Conservation (phyloP, 257 asterid species). For the Solanum stenotomum region DNA sequence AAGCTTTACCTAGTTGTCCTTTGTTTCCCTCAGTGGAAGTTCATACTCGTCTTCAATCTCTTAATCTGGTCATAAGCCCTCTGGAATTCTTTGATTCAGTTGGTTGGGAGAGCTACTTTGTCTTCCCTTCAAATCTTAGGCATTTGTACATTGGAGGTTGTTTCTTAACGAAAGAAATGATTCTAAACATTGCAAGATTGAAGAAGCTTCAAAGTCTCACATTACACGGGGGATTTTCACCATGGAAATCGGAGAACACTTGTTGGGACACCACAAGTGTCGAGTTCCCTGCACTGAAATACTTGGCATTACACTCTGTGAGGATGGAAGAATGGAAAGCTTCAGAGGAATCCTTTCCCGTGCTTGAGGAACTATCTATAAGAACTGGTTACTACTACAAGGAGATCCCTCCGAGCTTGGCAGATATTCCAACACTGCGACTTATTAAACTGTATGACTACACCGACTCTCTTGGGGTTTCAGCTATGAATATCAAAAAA, state of each 20-base stretch:
- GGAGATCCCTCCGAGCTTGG: neutral
- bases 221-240: accelerated
- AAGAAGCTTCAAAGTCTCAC: neutral
- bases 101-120: neutral
- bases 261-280: neutral
- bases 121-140: neutral
- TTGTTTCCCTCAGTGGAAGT: neutral
- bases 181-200: neutral
- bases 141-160: neutral
- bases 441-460: neutral
- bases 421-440: neutral
- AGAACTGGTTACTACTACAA: accelerated
- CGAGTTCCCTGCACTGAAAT: neutral
- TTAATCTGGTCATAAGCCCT: neutral
- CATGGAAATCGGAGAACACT: accelerated
- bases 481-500: neutral
- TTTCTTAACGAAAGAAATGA: neutral
- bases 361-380: neutral
- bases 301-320: accelerated
- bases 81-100: neutral
- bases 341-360: neutral
- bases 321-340: neutral
- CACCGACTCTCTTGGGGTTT: neutral
- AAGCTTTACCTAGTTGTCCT: neutral
- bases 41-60: neutral